A percentile compares a stretch with the other conserved stretches of the same genome.
phyloP scores from a whole-genome alignment of 306 rosid genomes.

The Cicer chorassanicum region DNA sequence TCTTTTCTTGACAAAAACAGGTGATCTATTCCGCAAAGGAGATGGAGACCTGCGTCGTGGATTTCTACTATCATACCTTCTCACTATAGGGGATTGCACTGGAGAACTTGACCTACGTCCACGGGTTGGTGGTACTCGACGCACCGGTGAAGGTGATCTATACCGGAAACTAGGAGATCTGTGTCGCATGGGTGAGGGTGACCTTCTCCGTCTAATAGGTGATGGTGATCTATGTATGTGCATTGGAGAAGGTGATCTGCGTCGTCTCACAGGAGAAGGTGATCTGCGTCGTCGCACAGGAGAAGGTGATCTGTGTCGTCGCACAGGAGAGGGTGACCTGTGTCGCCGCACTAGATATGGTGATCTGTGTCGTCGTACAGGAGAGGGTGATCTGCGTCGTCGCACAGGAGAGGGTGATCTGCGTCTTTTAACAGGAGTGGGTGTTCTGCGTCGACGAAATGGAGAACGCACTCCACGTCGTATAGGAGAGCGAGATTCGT shows the following conservation, averaged over 20 bases:
- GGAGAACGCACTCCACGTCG: constrained; percentile 69
- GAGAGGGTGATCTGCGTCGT: constrained; percentile 54
- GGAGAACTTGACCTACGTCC: constrained; percentile 53
- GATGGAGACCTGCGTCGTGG: constrained; percentile 56
- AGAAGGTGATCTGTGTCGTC: constrained; percentile 52
- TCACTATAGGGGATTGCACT: constrained; percentile 40
- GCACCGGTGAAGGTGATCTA: constrained; percentile 54
- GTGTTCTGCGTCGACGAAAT: constrained; percentile 60
- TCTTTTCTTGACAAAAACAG: constrained; percentile 50
- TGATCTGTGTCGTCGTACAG: constrained; percentile 35
- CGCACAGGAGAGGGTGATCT: constrained; percentile 37
- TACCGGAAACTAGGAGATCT: constrained; percentile 40
- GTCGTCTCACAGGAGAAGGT: not conserved
- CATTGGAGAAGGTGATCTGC: constrained; percentile 53
- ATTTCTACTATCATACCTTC: constrained; percentile 57
- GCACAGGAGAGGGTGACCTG: constrained; percentile 51
- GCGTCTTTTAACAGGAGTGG: constrained; percentile 51
- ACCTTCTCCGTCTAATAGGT: constrained; percentile 46
- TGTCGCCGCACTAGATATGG: constrained; percentile 45
- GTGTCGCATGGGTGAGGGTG: constrained; percentile 52
- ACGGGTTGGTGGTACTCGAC: constrained; percentile 43
- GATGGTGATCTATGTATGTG: constrained; percentile 58
- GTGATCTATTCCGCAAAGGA: constrained; percentile 55
- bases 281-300: constrained; percentile 36
- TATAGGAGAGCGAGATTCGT: constrained; percentile 56